A percentile compares a stretch with the other conserved stretches of the same genome.
Conservation (phyloP, 1,284 basidiomycete genomes). For the Xerocomus minutiporus region DNA sequence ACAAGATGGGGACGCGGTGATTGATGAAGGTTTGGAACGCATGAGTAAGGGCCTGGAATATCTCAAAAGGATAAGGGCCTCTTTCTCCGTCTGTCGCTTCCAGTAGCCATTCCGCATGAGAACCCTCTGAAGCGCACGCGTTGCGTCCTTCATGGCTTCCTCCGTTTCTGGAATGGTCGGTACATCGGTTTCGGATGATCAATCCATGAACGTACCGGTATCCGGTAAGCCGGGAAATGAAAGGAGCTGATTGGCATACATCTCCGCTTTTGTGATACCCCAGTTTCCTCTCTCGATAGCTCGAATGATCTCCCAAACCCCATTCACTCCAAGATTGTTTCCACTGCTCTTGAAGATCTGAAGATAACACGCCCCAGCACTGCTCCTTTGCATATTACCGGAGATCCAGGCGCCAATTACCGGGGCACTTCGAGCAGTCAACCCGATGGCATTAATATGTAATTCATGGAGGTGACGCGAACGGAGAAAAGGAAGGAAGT, state of each 20-base stretch:
- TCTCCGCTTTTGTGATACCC: conserved; percentile 45
- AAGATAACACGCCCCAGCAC: conserved; percentile 39
- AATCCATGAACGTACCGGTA: conserved; percentile 7
- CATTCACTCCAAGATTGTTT: conserved; percentile 48
- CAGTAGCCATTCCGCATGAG: conserved; percentile 48
- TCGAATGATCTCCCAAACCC: conserved; percentile 43
- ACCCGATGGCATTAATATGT: conserved; percentile 28
- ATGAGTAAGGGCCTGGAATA: conserved; percentile 51
- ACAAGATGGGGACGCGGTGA: conserved; percentile 4
- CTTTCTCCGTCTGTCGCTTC: conserved; percentile 42
- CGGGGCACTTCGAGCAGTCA: conserved; percentile 26
- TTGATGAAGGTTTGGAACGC: conserved; percentile 17
- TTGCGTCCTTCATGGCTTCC: conserved; percentile 36
- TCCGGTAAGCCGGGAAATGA: conserved; percentile 4
- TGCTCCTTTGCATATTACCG: conserved; percentile 3
- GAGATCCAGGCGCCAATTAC: conserved; percentile 29
- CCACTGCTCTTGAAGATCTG: conserved; percentile 52
- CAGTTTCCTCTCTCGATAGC: conserved; percentile 48
- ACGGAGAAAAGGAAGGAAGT: conserved; percentile 28
- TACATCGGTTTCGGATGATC: neutral
- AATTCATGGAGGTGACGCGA: conserved; percentile 29
- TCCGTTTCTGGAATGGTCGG: conserved; percentile 16
- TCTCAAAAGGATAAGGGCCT: conserved; percentile 50
- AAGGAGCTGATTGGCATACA: conserved; percentile 45
- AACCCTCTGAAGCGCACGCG: conserved; percentile 37